A percentile compares a stretch with the other conserved stretches of the same genome.
Evolutionary conservation across 106 monocot species (phyloP).

Genomic region (Dioscorea zingiberensis): DNA sequence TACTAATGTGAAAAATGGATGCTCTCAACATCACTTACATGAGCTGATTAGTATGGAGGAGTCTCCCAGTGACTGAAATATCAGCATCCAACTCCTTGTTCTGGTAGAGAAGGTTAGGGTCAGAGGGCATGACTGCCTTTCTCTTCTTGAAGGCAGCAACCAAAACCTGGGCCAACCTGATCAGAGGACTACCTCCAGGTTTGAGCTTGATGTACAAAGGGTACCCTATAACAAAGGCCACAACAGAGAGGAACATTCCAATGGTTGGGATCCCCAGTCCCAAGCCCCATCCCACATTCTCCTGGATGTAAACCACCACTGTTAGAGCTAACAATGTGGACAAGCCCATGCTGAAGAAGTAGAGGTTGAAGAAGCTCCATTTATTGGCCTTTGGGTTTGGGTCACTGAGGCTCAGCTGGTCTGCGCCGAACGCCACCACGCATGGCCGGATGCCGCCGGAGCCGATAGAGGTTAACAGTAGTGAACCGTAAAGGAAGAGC

Average conservation of each 20-base stretch:
- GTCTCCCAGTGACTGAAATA: slow-evolving; percentile 12
- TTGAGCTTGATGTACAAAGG: slow-evolving; percentile 21
- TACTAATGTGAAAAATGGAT: too few species aligned
- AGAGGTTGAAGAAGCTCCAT: slow-evolving; percentile 45
- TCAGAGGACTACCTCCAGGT: slow-evolving; percentile 26
- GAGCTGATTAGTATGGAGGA: slow-evolving; percentile 13
- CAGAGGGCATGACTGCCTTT: slow-evolving; percentile 5
- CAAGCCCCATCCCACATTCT: slow-evolving; percentile 42
- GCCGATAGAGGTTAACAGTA: slow-evolving; percentile 54
- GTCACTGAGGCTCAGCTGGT: slow-evolving; percentile 46
- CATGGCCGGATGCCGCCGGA: slow-evolving; percentile 82
- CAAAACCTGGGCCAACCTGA: slow-evolving; percentile 25
- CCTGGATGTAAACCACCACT: slow-evolving; percentile 39
- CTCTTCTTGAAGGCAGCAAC: slow-evolving; percentile 29
- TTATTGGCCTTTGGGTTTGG: background rate
- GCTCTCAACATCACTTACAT: too few species aligned
- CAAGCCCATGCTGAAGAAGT: slow-evolving; percentile 30
- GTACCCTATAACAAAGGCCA: slow-evolving; percentile 25
- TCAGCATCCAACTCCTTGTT: slow-evolving; percentile 9
- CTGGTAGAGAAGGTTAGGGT: slow-evolving; percentile 9
- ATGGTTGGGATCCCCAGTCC: slow-evolving; percentile 36
- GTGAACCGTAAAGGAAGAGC: slow-evolving; percentile 51
- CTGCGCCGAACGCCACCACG: slow-evolving; percentile 75
- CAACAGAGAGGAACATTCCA: slow-evolving; percentile 20
- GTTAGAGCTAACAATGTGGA: slow-evolving; percentile 24